These are phyloP conservation scores for Plantago lanceolata DNA, from an alignment of 305 asterid species.

Conservation along the genomic window DNA sequence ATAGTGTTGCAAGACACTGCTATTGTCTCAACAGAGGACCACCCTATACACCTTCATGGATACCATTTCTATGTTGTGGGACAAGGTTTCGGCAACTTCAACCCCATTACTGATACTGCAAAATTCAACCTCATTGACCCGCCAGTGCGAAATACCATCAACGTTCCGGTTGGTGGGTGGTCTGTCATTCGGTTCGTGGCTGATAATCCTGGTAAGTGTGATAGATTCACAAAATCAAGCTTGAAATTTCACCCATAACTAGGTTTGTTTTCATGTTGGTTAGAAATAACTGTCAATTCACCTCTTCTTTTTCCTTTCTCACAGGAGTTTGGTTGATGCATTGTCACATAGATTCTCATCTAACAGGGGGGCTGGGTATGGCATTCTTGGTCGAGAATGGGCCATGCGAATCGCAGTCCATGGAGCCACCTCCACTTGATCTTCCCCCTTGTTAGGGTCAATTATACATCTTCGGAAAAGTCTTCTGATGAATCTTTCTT, in stretches of 20 bases:
- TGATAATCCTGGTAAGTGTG: constrained; percentile 66
- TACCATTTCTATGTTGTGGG: constrained; percentile 69
- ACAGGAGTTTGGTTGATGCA: constrained; percentile 62
- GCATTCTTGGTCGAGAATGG: constrained; percentile 52
- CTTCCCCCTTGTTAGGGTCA: constrained; percentile 46
- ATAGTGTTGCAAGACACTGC: constrained; percentile 70
- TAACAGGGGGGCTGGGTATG: constrained; percentile 49
- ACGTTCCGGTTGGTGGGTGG: constrained; percentile 82
- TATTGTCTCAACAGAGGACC: constrained; percentile 67
- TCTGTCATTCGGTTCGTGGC: constrained; percentile 68
- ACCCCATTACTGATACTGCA: constrained; percentile 45
- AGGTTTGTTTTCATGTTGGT: neutral
- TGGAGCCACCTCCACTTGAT: constrained; percentile 50
- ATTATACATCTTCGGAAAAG: neutral
- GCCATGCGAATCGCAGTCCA: constrained; percentile 37
- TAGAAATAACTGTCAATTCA: neutral
- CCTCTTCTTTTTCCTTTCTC: constrained; percentile 4
- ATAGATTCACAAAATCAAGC: neutral
- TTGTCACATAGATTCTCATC: constrained; percentile 56
- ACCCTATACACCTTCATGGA: constrained; percentile 79
- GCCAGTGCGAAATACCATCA: constrained; percentile 59
- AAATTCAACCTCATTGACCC: constrained; percentile 72
- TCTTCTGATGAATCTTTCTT: neutral
- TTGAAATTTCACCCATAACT: neutral
- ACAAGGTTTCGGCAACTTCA: constrained; percentile 74